Evolutionary conservation across 1,139 yeast genomes (phyloP).

Genomic region (Diutina siamensis): DNA sequence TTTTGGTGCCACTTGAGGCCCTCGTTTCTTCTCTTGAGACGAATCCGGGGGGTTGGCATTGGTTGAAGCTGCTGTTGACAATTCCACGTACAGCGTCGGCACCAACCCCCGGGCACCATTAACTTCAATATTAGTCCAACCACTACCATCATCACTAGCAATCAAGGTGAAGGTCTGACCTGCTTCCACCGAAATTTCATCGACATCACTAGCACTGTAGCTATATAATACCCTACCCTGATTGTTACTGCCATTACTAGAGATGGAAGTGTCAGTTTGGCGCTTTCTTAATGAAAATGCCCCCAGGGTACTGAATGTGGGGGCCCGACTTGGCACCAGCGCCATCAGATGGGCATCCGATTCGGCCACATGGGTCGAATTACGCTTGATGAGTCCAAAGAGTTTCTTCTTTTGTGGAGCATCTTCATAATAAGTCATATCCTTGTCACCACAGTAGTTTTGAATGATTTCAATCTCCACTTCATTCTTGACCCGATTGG

Average conservation of each 20-base stretch:
- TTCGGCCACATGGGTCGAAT: constrained; percentile 9
- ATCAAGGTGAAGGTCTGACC: constrained; percentile 55
- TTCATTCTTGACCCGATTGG: constrained; percentile 58
- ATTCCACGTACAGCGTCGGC: constrained; percentile 73
- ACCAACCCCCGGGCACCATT: constrained; percentile 59
- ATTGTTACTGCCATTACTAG: background rate
- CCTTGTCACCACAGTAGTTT: constrained; percentile 71
- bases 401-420: constrained; percentile 33
- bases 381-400: constrained; percentile 37
- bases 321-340: constrained; percentile 13
- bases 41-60: background rate
- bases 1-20: constrained; percentile 78
- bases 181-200: constrained; percentile 51
- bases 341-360: no score
- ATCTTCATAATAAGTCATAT: constrained; percentile 37
- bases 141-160: constrained; percentile 77
- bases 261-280: background rate
- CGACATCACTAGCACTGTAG: constrained; percentile 63
- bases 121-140: constrained; percentile 64
- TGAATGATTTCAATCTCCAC: constrained; percentile 88
- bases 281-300: constrained; percentile 2
- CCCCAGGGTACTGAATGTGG: constrained; percentile 9
- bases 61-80: constrained; percentile 12
- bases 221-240: constrained; percentile 50
- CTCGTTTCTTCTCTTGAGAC: constrained; percentile 29